A percentile compares a stretch with the other conserved stretches of the same genome.
Evolutionary conservation across 768 basidiomycete genomes (phyloP).

Genomic region (Pleurotus tuoliensis): DNA sequence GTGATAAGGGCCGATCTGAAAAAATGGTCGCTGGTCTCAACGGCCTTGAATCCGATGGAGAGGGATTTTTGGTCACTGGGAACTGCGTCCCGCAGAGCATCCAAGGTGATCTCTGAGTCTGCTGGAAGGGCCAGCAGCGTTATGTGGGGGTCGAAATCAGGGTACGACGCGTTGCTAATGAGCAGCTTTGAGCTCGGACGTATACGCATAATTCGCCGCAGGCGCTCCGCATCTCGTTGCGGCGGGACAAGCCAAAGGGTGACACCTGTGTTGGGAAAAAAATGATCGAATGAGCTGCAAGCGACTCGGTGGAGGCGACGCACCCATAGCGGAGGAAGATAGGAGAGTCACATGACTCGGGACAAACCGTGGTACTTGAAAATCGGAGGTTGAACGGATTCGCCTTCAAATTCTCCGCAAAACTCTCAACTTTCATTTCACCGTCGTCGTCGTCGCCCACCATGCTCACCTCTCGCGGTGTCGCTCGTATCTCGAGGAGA

Average conservation of each 20-base stretch:
- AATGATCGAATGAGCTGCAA: not conserved
- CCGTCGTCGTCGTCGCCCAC: conserved; percentile 30
- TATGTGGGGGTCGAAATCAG: conserved; percentile 64
- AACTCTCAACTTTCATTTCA: conserved; percentile 15
- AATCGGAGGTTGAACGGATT: conserved; percentile 10
- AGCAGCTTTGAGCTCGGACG: not conserved
- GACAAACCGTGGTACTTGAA: conserved; percentile 7
- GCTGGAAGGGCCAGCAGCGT: conserved; percentile 52
- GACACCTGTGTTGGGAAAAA: conserved; percentile 34
- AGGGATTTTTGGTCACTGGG: conserved; percentile 31
- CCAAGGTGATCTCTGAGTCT: conserved; percentile 16
- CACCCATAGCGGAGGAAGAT: not conserved
- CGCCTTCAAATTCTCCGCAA: conserved; percentile 4
- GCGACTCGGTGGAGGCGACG: not conserved
- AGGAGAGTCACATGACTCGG: conserved; percentile 3
- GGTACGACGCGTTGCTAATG: conserved; percentile 39
- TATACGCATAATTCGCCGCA: conserved; percentile 45
- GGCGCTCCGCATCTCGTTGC: conserved; percentile 33
- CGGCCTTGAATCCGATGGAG: conserved; percentile 43
- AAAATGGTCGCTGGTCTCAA: conserved; percentile 59
- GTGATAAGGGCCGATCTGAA: conserved; percentile 68
- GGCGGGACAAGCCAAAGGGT: conserved; percentile 72
- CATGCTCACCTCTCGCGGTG: conserved; percentile 87
- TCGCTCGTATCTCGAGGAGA: conserved; percentile 85
- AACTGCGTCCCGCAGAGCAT: conserved; percentile 36